These are phyloP conservation scores for Ogataea pignaliae DNA, from an alignment of 805 yeast genomes.

Conservation along the genomic window DNA sequence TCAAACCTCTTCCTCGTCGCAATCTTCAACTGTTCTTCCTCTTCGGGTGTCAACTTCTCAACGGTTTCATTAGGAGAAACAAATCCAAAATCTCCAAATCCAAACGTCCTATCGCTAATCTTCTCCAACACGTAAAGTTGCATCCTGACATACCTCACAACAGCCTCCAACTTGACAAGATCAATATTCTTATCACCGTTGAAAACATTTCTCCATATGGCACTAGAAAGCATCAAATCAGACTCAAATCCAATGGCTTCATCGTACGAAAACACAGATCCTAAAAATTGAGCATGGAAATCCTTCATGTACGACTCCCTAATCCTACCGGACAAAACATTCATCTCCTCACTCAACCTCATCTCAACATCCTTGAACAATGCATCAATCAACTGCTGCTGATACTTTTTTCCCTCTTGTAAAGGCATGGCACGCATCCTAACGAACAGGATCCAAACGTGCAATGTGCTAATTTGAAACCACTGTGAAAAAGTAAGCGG, in stretches of 20 bases:
- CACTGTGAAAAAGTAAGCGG: slow-evolving; percentile 92
- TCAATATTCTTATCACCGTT: slow-evolving; percentile 80
- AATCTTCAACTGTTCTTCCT: slow-evolving; percentile 50
- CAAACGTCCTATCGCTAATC: slow-evolving; percentile 89
- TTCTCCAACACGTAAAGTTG: slow-evolving; percentile 84
- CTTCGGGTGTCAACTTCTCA: slow-evolving; percentile 61
- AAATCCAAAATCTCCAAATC: slow-evolving; percentile 82
- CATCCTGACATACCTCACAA: slow-evolving; percentile 85
- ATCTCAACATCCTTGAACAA: slow-evolving; percentile 86
- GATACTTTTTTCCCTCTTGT: slow-evolving; percentile 82
- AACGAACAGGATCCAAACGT: slow-evolving; percentile 89
- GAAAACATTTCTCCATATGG: slow-evolving; percentile 88
- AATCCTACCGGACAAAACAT: slow-evolving; percentile 73
- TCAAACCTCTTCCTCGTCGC: slow-evolving; percentile 52
- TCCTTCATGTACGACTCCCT: slow-evolving; percentile 86
- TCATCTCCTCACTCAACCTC: slow-evolving; percentile 81
- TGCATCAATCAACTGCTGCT: slow-evolving; percentile 86
- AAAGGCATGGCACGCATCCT: slow-evolving; percentile 97
- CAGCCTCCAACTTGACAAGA: slow-evolving; percentile 77
- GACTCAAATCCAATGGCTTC: slow-evolving; percentile 76
- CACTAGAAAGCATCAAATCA: slow-evolving; percentile 72
- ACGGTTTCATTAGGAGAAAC: slow-evolving; percentile 80
- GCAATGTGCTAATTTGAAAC: slow-evolving; percentile 89
- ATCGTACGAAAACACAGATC: slow-evolving; percentile 85
- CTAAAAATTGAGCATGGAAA: slow-evolving; percentile 85